Evolutionary conservation across 805 yeast species (phyloP), one percentile per base, ranked within the genome.

Genomic region (Yarrowia keelungensis): DNA sequence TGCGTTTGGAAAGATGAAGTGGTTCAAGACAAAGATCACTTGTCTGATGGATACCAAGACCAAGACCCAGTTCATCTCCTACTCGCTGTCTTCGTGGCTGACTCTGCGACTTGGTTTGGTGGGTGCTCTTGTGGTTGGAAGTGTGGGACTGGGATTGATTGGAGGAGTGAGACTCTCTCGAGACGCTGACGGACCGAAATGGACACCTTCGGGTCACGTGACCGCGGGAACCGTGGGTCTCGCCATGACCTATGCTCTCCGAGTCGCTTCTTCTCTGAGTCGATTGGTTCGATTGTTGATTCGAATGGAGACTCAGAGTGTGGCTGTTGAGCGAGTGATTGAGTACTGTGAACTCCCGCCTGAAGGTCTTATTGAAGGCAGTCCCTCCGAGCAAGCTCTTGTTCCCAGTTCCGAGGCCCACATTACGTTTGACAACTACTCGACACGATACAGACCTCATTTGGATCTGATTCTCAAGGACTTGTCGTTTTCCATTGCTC

Each of bases 81-180:
- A 89, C 67, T 90, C 89, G 75, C 87, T 95, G 10, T 90, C 90
- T 75, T 87, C 97, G 81, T 93, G 98, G 98, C 84, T 93, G 69
- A 93, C 97, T 15, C 92, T 65, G 8, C 49, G 68, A 22, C 45
- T 65, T 3, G 61, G 42, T 5, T 7, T 50, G 42, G 51, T 50
- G 10, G 59, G 61, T 8, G 50, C 49, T 5, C 19, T 42, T 15
- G 41, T 50, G 49, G 73, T 75, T 47, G 72, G 68, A 61, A 72
- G 72, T 38, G 68, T 69, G 49, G 69, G 72, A 0, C 71, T 71
- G 8, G 45, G 50, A 69, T 68, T 54, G 69, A 70, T 46, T 71
- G 71, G 8, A 73, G 50, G n/a, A 73, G 69, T 11, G 70, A 49
- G 36, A 32, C 22, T 65, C 32, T 71, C 66, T 66, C 68, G 70